Evolutionary conservation across 768 basidiomycete species (phyloP).

Genomic region (Pleurotus sapidus): DNA sequence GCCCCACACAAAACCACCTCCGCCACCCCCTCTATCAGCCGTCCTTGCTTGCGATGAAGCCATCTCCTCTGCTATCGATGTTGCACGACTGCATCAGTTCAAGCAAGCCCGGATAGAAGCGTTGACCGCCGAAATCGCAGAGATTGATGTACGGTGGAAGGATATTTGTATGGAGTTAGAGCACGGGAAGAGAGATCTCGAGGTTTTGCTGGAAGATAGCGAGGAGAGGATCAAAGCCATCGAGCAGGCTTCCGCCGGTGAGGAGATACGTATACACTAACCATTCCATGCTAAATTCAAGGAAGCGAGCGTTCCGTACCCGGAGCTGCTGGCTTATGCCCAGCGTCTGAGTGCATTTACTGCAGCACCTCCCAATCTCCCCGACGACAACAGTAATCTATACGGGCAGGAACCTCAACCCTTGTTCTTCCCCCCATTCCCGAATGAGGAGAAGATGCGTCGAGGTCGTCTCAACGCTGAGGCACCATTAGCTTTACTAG

Average conservation of each 20-base stretch:
- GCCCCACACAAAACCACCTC: conserved; percentile 58
- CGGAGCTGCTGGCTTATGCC: conserved; percentile 80
- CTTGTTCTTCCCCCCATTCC: conserved; percentile 87
- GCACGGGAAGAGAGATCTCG: conserved; percentile 64
- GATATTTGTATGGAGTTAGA: conserved; percentile 65
- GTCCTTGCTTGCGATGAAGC: conserved; percentile 63
- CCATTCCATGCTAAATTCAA: background rate
- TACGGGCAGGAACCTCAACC: conserved; percentile 76
- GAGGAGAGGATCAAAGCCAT: conserved; percentile 69
- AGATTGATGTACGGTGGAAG: conserved; percentile 65
- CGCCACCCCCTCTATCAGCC: conserved; percentile 52
- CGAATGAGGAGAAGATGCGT: conserved; percentile 90
- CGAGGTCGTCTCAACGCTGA: conserved; percentile 77
- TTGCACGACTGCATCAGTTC: conserved; percentile 70
- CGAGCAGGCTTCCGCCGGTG: conserved; percentile 70
- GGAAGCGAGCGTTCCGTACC: conserved; percentile 19
- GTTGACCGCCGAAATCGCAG: conserved; percentile 68
- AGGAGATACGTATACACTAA: conserved; percentile 10
- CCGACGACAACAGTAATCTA: conserved; percentile 49
- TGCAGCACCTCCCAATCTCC: conserved; percentile 87
- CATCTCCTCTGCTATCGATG: conserved; percentile 62
- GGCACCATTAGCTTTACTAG: conserved; percentile 72
- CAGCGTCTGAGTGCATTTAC: conserved; percentile 85
- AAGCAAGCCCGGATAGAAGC: conserved; percentile 73
- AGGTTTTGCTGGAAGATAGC: conserved; percentile 71